Base-by-base conservation (phyloP, 2,329 filamentous ascomycete species). In the Exophiala phaeomuriformis region DNA sequence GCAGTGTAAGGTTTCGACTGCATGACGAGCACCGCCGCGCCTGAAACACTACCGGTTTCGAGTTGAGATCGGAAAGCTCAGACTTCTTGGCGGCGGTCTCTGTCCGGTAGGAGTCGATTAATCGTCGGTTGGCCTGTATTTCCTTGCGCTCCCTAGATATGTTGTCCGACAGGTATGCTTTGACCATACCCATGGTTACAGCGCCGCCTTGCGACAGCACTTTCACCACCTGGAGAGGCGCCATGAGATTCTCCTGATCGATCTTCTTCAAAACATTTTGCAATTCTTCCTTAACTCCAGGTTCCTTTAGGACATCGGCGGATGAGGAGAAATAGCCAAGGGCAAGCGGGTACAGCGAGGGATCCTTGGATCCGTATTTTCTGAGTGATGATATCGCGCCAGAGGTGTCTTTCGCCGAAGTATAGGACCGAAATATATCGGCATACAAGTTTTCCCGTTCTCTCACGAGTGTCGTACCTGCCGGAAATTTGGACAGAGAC, bases 391-490 rank as follows among this genome's bases (percentile, higher is more conserved):
- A 88, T 65, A 98, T 89, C 3, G 91, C 91, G 6, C 93, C 91
- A 39, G 81, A 77, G 0, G 93, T 98, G 68, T 98, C 93, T 61
- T 90, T 89, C 27, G 90, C 89, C 0, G 90, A 83, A 1, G 91
- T 95, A 68, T 95, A 96, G 1, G 91, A 96, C 46, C 93, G 85
- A 74, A 98, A 97, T 55, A 98, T 97, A 69, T 98, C 93, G 52
- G 90, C 93, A 40, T 88, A 80, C 2, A 98, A 79, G 19, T 90
- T 90, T 55, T 94, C 88, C 66, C 96, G 88, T 72, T 98, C 93
- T 61, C 90, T 88, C 51, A 98, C 90, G 1, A 98, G 80, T 1
- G 89, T 88, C 0, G 90, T 95, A 12, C 93, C 93, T 64, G 94
- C 89, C 42, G 81, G 79, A 73, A 97, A 98, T 63, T 90, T 82